A percentile compares a stretch with the other conserved stretches of the same genome.
phyloP scores from a whole-genome alignment of 1,284 basidiomycete genomes.

The Exobasidium rhododendri region DNA sequence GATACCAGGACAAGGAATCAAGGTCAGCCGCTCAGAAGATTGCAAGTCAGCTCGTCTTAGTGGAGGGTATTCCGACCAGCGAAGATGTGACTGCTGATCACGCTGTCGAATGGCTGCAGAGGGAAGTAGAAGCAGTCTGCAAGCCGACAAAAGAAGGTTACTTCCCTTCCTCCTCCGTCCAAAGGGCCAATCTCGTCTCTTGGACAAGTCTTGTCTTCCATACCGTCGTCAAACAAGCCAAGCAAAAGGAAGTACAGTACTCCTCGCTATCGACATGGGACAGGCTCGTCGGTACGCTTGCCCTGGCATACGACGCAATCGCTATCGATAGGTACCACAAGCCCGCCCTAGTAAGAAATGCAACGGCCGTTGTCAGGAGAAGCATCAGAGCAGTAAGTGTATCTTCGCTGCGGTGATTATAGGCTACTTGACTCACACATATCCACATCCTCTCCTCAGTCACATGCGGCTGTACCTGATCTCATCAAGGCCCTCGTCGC shows the following conservation, averaged over 20 bases:
- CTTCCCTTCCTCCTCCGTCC: conserved; percentile 47
- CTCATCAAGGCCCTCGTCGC: conserved; percentile 28
- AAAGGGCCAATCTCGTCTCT: conserved; percentile 69
- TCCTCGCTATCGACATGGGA: conserved; percentile 19
- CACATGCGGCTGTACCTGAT: conserved; percentile 25
- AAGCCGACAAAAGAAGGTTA: conserved; percentile 21
- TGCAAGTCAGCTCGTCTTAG: conserved; percentile 64
- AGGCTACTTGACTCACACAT: background rate
- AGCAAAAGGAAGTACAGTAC: background rate
- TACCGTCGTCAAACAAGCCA: background rate
- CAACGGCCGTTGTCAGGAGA: conserved; percentile 18
- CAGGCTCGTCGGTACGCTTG: conserved; percentile 30
- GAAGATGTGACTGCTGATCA: conserved; percentile 64
- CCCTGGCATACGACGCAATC: conserved; percentile 33
- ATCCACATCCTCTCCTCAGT: too few species aligned
- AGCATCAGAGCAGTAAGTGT: conserved; percentile 25
- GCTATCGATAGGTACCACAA: conserved; percentile 14
- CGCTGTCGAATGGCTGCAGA: conserved; percentile 68
- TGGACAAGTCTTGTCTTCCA: conserved; percentile 67
- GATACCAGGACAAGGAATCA: conserved; percentile 71
- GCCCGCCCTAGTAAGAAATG: conserved; percentile 15
- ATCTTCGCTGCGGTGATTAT: background rate
- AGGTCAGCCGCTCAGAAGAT: conserved; percentile 68
- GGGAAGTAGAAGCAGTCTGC: conserved; percentile 60
- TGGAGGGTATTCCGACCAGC: conserved; percentile 28